Percentiles rank a stretch among this genome's conserved stretches.
Evolutionary conservation across 805 yeast species (phyloP).

Genomic region (Ogataea polymorpha): DNA sequence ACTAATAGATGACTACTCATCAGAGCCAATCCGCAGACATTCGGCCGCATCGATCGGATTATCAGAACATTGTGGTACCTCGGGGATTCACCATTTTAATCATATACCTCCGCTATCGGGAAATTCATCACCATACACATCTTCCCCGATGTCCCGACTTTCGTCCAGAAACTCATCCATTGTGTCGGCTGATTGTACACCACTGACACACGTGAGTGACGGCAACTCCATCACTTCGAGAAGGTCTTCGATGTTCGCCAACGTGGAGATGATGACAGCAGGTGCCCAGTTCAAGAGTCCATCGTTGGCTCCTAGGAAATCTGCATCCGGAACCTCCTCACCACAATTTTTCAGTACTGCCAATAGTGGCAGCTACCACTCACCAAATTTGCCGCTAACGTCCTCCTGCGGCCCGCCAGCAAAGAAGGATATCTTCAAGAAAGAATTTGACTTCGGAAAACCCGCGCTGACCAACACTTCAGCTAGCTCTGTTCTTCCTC

Average conservation of each 20-base stretch:
- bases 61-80: not conserved
- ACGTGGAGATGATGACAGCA: conserved; percentile 7
- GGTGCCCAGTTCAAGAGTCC: conserved; percentile 21
- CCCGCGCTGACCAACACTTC: conserved; percentile 1
- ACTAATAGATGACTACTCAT: conserved; percentile 22
- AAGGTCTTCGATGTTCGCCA: conserved; percentile 26
- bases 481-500: conserved; percentile 6
- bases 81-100: conserved; percentile 3
- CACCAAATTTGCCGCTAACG: conserved; percentile 5
- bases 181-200: conserved; percentile 30
- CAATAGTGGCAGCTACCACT: conserved; percentile 13
- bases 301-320: conserved; percentile 24
- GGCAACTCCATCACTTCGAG: conserved; percentile 24
- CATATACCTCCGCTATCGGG: conserved; percentile 13
- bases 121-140: conserved; percentile 23
- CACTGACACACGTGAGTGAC: conserved; percentile 26
- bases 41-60: conserved; percentile 31
- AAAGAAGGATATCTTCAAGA: conserved; percentile 26
- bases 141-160: conserved; percentile 31
- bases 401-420: conserved; percentile 1
- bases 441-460: conserved; percentile 26
- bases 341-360: conserved; percentile 19
- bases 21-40: conserved; percentile 29
- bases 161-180: conserved; percentile 34
- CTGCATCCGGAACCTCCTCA: conserved; percentile 26